Conservation (phyloP, 129 eudicot genomes). For the Centella asiatica region DNA sequence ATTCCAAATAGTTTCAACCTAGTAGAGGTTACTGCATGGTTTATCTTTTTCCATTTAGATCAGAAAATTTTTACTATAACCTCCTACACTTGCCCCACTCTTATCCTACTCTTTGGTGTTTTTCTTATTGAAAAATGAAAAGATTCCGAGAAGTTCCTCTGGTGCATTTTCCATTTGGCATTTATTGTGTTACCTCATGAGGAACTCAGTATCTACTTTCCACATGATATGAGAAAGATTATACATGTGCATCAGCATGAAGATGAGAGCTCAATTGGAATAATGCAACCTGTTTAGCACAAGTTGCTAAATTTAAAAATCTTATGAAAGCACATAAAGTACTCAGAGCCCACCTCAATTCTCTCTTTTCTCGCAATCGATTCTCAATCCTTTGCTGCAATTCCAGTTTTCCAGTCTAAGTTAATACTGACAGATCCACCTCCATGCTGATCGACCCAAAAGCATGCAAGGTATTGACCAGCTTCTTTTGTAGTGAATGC, state of each 20-base stretch:
- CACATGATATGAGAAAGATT: neutral
- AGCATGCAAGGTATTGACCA: constrained; percentile 78
- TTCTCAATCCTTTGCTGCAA: constrained; percentile 97
- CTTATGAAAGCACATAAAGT: neutral
- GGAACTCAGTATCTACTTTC: neutral
- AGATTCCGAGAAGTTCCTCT: neutral
- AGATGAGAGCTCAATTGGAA: no score
- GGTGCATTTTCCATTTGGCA: neutral
- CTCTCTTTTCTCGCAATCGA: constrained; percentile 79
- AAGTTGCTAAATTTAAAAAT: neutral
- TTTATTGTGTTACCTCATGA: neutral
- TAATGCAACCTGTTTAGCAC: neutral
- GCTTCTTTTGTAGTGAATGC: constrained; percentile 82
- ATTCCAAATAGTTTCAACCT: no score
- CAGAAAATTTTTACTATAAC: no score
- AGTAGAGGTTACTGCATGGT: no score
- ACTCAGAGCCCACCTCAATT: constrained; percentile 81
- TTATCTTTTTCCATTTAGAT: no score
- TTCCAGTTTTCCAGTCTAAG: constrained; percentile 91
- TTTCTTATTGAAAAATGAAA: no score
- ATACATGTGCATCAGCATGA: neutral
- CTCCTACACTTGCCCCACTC: no score
- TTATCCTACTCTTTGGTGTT: no score
- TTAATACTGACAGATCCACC: constrained; percentile 63
- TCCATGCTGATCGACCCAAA: constrained; percentile 57